Evolutionary conservation across 2,329 filamentous ascomycete species (phyloP).

Genomic region (Parascedosporium putredinis): DNA sequence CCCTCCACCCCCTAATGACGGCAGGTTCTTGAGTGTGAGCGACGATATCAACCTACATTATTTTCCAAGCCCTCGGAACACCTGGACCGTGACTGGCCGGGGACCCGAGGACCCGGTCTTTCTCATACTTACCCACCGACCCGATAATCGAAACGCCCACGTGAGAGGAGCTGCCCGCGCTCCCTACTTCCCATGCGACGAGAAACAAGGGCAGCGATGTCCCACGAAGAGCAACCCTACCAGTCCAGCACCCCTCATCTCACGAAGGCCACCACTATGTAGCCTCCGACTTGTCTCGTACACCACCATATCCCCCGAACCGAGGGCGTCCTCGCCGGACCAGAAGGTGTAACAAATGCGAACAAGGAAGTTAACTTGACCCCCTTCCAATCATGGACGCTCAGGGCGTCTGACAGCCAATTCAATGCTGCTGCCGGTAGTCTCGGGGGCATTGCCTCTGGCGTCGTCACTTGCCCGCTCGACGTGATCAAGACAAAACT

Average conservation of each 20-base stretch:
- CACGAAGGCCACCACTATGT: not conserved
- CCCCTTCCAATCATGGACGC: constrained; percentile 44
- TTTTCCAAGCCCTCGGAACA: constrained; percentile 4
- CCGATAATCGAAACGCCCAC: not conserved
- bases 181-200: not conserved
- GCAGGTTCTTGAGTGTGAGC: not conserved
- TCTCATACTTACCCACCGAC: not conserved
- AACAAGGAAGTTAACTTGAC: constrained; percentile 18
- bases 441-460: constrained; percentile 81
- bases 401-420: constrained; percentile 45
- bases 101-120: constrained; percentile 5
- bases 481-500: constrained; percentile 99
- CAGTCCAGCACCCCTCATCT: not conserved
- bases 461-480: constrained; percentile 88
- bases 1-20: not conserved
- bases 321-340: not conserved
- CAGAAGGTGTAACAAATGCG: not conserved
- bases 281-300: not conserved
- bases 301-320: not conserved
- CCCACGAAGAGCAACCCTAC: constrained; percentile 2
- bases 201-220: not conserved
- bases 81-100: constrained; percentile 8
- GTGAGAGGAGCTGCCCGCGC: not conserved
- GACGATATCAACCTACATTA: not conserved
- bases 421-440: constrained; percentile 84